Base-by-base conservation (phyloP, 345 rosid species). In the Hirschfeldia incana region DNA sequence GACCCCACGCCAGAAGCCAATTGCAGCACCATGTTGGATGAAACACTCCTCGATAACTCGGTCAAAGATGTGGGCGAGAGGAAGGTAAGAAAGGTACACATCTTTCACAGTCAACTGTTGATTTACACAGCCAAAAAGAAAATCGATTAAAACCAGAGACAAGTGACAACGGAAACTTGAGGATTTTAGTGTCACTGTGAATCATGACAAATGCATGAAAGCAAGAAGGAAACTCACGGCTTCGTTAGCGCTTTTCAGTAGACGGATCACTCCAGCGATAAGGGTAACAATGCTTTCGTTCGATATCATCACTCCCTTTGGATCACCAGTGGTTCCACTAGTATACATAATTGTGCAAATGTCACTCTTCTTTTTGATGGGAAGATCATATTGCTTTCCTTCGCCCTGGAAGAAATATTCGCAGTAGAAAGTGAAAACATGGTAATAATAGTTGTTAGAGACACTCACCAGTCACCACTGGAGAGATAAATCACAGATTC, bases 1-100 rank as follows among this genome's bases (percentile, higher is more conserved):
- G 79, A 96, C 99, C 97, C 99, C 98, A 78, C 89, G 94, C 97
- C 98, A 93, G 82, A 96, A 93, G 61, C 99, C 99, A 78, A 93
- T 93, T 39, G 92, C 78, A 76, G 93, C 99, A 74, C 95, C 98
- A 8, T 79, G 87, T 70, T 83, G 83, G 76, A 96, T 91, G 82
- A 93, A 90, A 42, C 85, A 78, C 84, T 96, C 99, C 79, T 96
- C 99, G 73, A 96, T 89, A 72, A 88, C 94, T 53, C 98, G 90
- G 81, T 96, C 99, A 81, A 96, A 96, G 74, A 96, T 93, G 76
- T 96, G 99, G 0, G 98, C 99, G 72, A 96, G 92, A 68, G 99
- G 99, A 86, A 96, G 99, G 82, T 88, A 96, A 36, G 99, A 96
- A 83, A 92, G 85, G 76, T 83, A 92, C 8, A 96, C 91, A 84